Percentiles rank a stretch among this genome's conserved stretches.
These are phyloP conservation scores for Trypethelium eluteriae DNA, from an alignment of 495 filamentous ascomycete genomes.

Conservation along the genomic window DNA sequence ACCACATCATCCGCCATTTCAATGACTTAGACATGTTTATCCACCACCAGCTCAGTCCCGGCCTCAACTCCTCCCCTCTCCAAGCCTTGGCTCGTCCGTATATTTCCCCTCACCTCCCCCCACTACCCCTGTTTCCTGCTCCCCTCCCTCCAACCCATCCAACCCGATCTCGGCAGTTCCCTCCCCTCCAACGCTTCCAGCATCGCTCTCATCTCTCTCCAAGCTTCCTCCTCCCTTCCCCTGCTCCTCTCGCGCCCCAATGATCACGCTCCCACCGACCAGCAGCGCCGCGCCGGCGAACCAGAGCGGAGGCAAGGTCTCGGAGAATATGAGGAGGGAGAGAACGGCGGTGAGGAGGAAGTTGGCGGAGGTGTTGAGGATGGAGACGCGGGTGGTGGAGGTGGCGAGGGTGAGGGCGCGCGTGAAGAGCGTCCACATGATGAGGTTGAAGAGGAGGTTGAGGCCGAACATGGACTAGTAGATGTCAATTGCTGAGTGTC, in stretches of 20 bases:
- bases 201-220: not conserved
- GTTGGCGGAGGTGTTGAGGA: conserved; percentile 89
- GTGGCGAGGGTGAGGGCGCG: conserved; percentile 73
- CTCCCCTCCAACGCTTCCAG: not conserved
- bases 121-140: not conserved
- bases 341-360: conserved; percentile 87
- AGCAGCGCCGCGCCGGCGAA: conserved; percentile 79
- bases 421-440: conserved; percentile 91
- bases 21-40: too few species aligned
- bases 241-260: conserved; percentile 69
- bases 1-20: too few species aligned
- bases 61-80: not conserved
- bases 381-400: conserved; percentile 81
- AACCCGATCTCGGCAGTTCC: not conserved
- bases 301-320: conserved; percentile 70
- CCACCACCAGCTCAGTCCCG: not conserved
- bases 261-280: conserved; percentile 83
- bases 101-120: not conserved
- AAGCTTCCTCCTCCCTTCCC: conserved; percentile 16
- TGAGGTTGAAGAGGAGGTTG: conserved; percentile 80
- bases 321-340: conserved; percentile 64
- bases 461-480: conserved; percentile 70
- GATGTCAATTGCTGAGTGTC: not conserved
- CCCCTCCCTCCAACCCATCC: not conserved
- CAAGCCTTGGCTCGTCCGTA: not conserved